Evolutionary conservation across 1,139 yeast genomes (phyloP).

Genomic region (Yamadazyma trypodendri): DNA sequence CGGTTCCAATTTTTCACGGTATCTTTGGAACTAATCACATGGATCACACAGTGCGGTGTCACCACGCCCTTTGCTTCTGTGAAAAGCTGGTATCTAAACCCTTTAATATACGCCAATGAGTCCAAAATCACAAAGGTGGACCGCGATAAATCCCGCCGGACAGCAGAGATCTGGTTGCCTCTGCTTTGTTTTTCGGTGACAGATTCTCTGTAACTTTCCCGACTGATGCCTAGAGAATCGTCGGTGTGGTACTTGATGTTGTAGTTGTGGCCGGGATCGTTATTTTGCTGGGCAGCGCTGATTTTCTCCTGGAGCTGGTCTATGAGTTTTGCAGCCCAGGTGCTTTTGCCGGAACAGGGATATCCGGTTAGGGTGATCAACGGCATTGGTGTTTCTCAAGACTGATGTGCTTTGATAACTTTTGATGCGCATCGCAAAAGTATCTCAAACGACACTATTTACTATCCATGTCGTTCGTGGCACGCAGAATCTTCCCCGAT

Average conservation of each 20-base stretch:
- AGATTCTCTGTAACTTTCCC: constrained; percentile 66
- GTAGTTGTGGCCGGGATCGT: constrained; percentile 51
- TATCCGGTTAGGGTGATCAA: constrained; percentile 78
- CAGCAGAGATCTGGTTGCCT: constrained; percentile 84
- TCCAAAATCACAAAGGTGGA: constrained; percentile 79
- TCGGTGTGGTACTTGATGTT: constrained; percentile 73
- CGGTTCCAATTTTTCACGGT: constrained; percentile 64
- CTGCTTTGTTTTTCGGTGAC: constrained; percentile 76
- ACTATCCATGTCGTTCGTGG: constrained; percentile 38
- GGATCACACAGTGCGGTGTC: constrained; percentile 82
- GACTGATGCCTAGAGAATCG: constrained; percentile 70
- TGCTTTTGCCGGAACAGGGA: constrained; percentile 84
- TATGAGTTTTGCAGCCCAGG: constrained; percentile 61
- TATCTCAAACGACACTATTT: too few relatives aligned
- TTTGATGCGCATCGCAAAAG: too few relatives aligned
- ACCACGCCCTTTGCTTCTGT: constrained; percentile 87
- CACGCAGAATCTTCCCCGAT: constrained; percentile 56
- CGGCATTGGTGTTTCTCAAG: constrained; percentile 73
- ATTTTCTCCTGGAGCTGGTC: constrained; percentile 50
- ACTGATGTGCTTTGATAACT: too few relatives aligned
- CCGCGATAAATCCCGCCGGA: constrained; percentile 73
- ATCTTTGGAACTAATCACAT: constrained; percentile 67
- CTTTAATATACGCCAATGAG: constrained; percentile 87
- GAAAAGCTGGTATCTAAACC: constrained; percentile 88
- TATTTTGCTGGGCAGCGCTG: constrained; percentile 27